A percentile compares a stretch with the other conserved stretches of the same genome.
phyloP scores from a whole-genome alignment of 257 asterid species.

The Fraxinus cuspidata region DNA sequence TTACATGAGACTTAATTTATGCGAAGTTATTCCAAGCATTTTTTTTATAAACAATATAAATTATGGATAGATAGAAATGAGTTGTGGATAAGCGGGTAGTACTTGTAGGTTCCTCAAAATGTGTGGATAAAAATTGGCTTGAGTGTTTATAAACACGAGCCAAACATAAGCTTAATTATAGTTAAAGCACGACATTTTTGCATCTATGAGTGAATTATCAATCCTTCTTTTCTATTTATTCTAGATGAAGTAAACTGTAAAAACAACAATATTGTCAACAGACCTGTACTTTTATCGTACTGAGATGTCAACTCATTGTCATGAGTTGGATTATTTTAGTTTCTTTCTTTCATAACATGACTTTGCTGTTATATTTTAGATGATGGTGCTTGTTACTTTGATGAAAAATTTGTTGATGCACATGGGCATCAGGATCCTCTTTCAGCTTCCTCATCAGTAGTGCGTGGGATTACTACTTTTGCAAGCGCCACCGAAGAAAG shows the following conservation, averaged over 20 bases:
- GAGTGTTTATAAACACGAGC: no score
- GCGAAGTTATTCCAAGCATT: no score
- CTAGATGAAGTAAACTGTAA: background rate
- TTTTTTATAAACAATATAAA: no score
- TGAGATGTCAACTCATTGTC: conserved; percentile 6
- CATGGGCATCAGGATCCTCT: conserved; percentile 76
- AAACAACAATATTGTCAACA: conserved; percentile 17
- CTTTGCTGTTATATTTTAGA: conserved; percentile 41
- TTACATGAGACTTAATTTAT: background rate
- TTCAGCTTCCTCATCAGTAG: conserved; percentile 80
- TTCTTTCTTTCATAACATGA: conserved; percentile 16
- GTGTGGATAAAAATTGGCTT: no score
- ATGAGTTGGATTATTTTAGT: conserved; percentile 25
- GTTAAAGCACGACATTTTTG: conserved; percentile 6
- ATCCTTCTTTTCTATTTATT: conserved; percentile 13
- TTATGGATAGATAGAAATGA: no score
- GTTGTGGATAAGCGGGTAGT: no score
- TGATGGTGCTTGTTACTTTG: conserved; percentile 88
- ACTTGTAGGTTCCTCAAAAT: no score
- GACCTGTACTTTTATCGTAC: background rate
- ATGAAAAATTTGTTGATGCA: conserved; percentile 80
- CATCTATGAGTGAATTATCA: background rate
- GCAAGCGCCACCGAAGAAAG: conserved; percentile 62
- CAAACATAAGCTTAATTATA: no score
- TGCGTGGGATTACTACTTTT: conserved; percentile 80